Base-by-base conservation (phyloP, 805 yeast species). In the Scheffersomyces stipitis region DNA sequence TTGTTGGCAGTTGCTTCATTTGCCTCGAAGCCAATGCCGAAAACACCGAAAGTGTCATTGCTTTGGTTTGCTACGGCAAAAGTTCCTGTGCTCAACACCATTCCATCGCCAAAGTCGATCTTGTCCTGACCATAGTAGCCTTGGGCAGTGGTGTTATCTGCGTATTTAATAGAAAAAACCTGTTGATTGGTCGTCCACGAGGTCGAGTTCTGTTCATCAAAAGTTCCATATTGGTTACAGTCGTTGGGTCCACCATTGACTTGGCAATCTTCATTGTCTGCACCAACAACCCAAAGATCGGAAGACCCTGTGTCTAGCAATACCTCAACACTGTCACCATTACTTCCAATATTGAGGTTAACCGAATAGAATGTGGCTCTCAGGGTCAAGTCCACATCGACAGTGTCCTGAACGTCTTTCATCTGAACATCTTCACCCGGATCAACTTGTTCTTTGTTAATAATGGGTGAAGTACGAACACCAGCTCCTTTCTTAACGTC, bases 241-340 rank as follows among this genome's bases (percentile, higher is more conserved):
- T n/a, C n/a, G 30, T 59, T 40, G 2, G 30, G 24, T 4, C 60
- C 62, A 13, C 60, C 61, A 38, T 53, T 46, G 22, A 44, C 26
- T 3, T 24, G 6, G 36, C 63, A 56, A n/a, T 55, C 45, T 3
- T 56, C 48, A 40, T 54, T 57, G n/a, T 46, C 38, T 8, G 12
- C 60, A 8, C 15, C 29, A 22, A 43, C 42, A 15, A 83, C 76
- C 86, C 87, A 83, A 15, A 85, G 60, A 54, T 84, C 91, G 0
- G 85, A 73, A 0, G 89, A 82, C 2, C 91, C 93, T 1, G 90
- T 84, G 51, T 84, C 93, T n/a, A 84, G 54, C 27, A 81, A 56
- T 7, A 83, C 78, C 7, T 65, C 66, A 4, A 83, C 64, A n/a
- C 63, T 56, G 49, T 82, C 83, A 1, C 66, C 51, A 1, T 80